Base-by-base conservation (phyloP, 192 early-diverging fungal genomes). In the Pilaira anomala region DNA sequence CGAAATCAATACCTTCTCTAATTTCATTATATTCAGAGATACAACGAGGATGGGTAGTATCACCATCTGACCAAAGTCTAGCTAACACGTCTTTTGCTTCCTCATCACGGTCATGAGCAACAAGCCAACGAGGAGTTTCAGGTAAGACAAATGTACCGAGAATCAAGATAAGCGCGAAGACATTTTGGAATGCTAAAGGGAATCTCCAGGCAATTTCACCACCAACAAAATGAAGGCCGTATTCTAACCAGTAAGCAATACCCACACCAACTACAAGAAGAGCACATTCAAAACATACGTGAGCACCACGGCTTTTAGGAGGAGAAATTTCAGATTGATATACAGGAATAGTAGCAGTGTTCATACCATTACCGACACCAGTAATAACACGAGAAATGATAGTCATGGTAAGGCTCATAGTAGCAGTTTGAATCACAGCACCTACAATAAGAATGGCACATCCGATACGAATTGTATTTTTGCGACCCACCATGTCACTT, bases 51-150 rank as follows among this genome's bases (percentile, higher is more conserved):
- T 61, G 51, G 3, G 22, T 62, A 29, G 19, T 48, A 26, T 68
- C 67, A 13, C 52, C 60, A 55, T 62, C 48, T 12, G 67, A 24
- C 60, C 58, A 68, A 13, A 68, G 41, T 25, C 60, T 40, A 18
- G 67, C 67, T 25, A 68, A 48, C 4, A 68, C 52, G 5, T 30
- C 22, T 36, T 68, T 68, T 9, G 67, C 67, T 16, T 55, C 60
- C n/a, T 68, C 59, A 16, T 68, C 41, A n/a, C 42, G 60, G 24
- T 54, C 67, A 14, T 68, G 19, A 14, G 67, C 25, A 2, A 62
- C 51, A n/a, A 90, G 72, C 88, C 88, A 90, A 64, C 88, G 88
- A 8, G 88, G 88, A 16, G 88, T 88, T 58, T 83, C 85, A 13
- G 89, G 91, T 76, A 93, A 82, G 62, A 89, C 80, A 26, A 78